phyloP scores from a whole-genome alignment of 495 filamentous ascomycete species.

The Podospora didyma region DNA sequence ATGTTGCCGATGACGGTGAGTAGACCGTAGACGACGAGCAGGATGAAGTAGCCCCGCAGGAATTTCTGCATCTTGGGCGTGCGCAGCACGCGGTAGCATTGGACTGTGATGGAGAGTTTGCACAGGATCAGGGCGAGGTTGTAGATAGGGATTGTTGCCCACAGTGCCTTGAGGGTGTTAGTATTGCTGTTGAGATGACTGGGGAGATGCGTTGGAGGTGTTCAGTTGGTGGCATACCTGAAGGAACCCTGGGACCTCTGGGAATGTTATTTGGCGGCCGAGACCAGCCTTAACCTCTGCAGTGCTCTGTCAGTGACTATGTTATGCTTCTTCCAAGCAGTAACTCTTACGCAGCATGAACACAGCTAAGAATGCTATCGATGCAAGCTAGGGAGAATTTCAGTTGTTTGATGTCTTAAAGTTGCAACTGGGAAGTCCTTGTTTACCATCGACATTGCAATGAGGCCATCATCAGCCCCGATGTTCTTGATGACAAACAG shows the following conservation, averaged over 20 bases:
- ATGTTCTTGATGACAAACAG: slow-evolving; percentile 15
- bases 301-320: background rate
- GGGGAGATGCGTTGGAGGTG: slow-evolving; percentile 11
- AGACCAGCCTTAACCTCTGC: slow-evolving; percentile 19
- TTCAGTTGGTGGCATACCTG: slow-evolving; percentile 5
- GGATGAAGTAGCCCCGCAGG: slow-evolving; percentile 14
- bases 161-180: slow-evolving; percentile 23
- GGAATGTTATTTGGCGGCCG: slow-evolving; percentile 17
- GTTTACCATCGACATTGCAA: slow-evolving; percentile 14
- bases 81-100: slow-evolving; percentile 27
- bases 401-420: slow-evolving; percentile 1
- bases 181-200: slow-evolving; percentile 12
- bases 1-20: slow-evolving; percentile 27
- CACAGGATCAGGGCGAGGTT: slow-evolving; percentile 18
- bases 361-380: slow-evolving; percentile 13
- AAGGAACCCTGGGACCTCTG: slow-evolving; percentile 33
- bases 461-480: slow-evolving; percentile 20
- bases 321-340: background rate
- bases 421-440: background rate
- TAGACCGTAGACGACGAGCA: slow-evolving; percentile 21
- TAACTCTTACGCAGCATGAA: slow-evolving; percentile 16
- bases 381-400: slow-evolving; percentile 3
- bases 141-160: slow-evolving; percentile 23
- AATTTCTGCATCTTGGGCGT: slow-evolving; percentile 8
- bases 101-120: slow-evolving; percentile 28